Conservation (phyloP, 768 basidiomycete species). For the Hericium alpestre region DNA sequence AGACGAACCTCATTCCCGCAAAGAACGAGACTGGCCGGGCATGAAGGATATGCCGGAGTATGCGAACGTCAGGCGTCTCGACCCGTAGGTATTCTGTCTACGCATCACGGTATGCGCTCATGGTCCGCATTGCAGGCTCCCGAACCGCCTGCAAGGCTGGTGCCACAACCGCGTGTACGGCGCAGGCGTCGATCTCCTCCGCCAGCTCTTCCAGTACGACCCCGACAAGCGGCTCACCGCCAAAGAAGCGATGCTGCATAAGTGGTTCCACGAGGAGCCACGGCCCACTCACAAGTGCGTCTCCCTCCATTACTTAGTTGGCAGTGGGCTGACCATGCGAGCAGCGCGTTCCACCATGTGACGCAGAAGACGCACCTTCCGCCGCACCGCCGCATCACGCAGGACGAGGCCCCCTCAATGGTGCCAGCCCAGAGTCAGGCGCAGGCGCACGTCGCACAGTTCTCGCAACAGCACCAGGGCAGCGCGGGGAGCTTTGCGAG, state of each 20-base stretch:
- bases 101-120: not conserved
- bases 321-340: not conserved
- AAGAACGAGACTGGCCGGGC: constrained; percentile 84
- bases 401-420: constrained; percentile 88
- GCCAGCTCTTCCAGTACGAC: constrained; percentile 80
- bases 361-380: constrained; percentile 60
- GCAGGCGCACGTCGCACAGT: constrained; percentile 29
- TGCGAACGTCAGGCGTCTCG: constrained; percentile 67
- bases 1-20: not conserved
- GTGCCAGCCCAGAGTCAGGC: constrained; percentile 45
- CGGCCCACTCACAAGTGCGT: constrained; percentile 70
- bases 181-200: constrained; percentile 75
- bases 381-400: constrained; percentile 80
- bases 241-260: constrained; percentile 67
- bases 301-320: not conserved
- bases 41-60: constrained; percentile 84
- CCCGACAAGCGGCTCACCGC: constrained; percentile 82
- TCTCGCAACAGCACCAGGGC: constrained; percentile 31
- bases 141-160: constrained; percentile 64
- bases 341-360: constrained; percentile 60
- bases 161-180: constrained; percentile 54
- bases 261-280: constrained; percentile 91
- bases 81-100: constrained; percentile 34
- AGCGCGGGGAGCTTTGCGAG: constrained; percentile 58
- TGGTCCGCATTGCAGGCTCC: constrained; percentile 28